These are phyloP conservation scores for Volvox africanus DNA, from an alignment of 139 green algal species.

Conservation along the genomic window DNA sequence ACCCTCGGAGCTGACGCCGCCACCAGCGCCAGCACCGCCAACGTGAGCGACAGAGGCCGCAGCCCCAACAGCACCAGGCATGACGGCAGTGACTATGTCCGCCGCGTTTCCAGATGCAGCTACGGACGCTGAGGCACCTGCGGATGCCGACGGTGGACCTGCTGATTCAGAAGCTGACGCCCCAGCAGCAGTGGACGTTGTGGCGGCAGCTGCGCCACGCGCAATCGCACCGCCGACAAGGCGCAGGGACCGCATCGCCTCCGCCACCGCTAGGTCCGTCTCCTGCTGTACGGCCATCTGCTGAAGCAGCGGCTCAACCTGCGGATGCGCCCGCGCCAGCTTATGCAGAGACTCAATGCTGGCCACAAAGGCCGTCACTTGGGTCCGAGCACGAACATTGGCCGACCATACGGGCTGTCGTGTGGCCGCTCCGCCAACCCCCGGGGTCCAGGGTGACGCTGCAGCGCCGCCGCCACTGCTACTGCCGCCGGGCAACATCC, in stretches of 20 bases:
- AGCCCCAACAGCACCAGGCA: too few relatives aligned
- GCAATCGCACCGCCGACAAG: slow-evolving; percentile 10
- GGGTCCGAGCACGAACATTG: slow-evolving; percentile 47
- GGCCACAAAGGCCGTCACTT: slow-evolving; percentile 49
- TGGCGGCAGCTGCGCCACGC: not conserved
- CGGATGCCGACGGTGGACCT: not conserved
- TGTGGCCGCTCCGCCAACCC: not conserved
- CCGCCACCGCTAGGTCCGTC: slow-evolving; percentile 62
- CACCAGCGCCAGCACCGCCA: not conserved
- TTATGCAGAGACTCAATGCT: slow-evolving; percentile 38
- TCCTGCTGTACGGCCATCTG: slow-evolving; percentile 62
- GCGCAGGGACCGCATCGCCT: slow-evolving; percentile 58
- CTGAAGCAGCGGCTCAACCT: slow-evolving; percentile 55
- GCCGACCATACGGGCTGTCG: slow-evolving; percentile 47
- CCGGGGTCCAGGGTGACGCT: not conserved
- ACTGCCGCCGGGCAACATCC: not conserved
- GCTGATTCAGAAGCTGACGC: not conserved
- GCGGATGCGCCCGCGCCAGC: slow-evolving; percentile 44
- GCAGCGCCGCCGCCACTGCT: not conserved
- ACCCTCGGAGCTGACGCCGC: slow-evolving; percentile 17
- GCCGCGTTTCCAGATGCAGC: not conserved
- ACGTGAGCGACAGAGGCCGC: not conserved
- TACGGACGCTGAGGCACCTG: not conserved
- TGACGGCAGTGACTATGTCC: too few relatives aligned
- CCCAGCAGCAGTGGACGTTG: not conserved